Percentiles rank a stretch among this genome's conserved stretches.
phyloP scores from a whole-genome alignment of 176 grass and related monocot genomes.

The Poa annua region DNA sequence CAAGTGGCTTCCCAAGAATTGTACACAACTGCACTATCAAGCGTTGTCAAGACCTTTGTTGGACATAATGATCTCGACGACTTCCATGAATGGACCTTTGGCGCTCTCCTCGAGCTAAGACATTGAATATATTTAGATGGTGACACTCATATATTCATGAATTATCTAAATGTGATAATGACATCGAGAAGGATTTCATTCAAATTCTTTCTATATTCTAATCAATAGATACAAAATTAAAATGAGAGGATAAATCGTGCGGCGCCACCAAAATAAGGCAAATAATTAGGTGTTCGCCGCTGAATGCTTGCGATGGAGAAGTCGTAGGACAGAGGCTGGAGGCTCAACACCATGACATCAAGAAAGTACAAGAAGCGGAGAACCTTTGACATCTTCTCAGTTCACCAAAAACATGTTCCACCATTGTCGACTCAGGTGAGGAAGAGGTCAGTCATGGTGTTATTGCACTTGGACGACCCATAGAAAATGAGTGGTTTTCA shows the following conservation, averaged over 20 bases:
- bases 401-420: not conserved
- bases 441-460: not conserved
- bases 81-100: too few species aligned
- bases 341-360: not conserved
- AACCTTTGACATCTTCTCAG: not conserved
- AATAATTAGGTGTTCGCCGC: not conserved
- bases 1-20: not conserved
- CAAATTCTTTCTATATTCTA: not conserved
- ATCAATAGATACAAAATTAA: not conserved
- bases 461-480: not conserved
- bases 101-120: not conserved
- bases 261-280: not conserved
- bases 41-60: not conserved
- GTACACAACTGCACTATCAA: not conserved
- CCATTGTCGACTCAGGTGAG: not conserved
- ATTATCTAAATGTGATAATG: not conserved
- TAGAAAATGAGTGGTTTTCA: not conserved
- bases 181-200: not conserved
- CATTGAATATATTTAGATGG: not conserved
- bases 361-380: not conserved
- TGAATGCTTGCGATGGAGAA: not conserved
- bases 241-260: not conserved
- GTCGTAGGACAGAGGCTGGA: too few species aligned
- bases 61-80: fast-evolving
- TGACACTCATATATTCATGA: not conserved